A percentile compares a stretch with the other conserved stretches of the same genome.
Conservation (phyloP, 2,329 filamentous ascomycete genomes). For the Corniculantispora saksenae region DNA sequence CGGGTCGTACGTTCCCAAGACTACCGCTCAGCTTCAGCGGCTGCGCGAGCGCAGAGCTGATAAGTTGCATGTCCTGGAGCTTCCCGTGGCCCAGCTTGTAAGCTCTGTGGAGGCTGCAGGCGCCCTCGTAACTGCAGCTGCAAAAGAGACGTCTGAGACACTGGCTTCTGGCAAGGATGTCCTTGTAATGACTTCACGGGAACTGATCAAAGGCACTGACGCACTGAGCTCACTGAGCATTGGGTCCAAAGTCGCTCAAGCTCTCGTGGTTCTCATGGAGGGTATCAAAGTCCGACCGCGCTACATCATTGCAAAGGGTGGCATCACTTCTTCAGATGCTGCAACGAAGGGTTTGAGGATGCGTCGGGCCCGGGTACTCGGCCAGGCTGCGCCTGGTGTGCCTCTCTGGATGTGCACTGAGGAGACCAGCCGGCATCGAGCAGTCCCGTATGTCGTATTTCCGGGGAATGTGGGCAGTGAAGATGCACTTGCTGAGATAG, state of each 20-base stretch:
- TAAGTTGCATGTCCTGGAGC: constrained; percentile 23
- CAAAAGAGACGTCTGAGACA: constrained; percentile 20
- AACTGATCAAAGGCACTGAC: constrained; percentile 45
- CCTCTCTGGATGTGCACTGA: constrained; percentile 60
- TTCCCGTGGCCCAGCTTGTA: constrained; percentile 23
- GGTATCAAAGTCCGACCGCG: constrained; percentile 48
- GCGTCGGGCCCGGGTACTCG: constrained; percentile 52
- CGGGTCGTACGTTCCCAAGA: constrained; percentile 57
- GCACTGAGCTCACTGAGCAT: constrained; percentile 51
- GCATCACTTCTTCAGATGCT: constrained; percentile 60
- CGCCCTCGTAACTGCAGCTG: constrained; percentile 17
- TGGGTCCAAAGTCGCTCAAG: constrained; percentile 48
- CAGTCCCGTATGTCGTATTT: constrained; percentile 58
- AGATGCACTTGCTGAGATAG: constrained; percentile 47
- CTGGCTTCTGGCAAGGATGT: constrained; percentile 49
- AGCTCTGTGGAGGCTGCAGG: constrained; percentile 14
- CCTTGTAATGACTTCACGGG: constrained; percentile 56
- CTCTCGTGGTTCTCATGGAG: constrained; percentile 49
- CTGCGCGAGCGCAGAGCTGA: constrained; percentile 23
- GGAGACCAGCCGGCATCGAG: constrained; percentile 46
- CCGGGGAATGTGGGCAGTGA: constrained; percentile 59
- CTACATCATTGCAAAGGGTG: constrained; percentile 61
- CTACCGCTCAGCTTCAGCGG: constrained; percentile 42
- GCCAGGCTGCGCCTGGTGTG: constrained; percentile 58
- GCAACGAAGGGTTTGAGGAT: constrained; percentile 57